A percentile compares a stretch with the other conserved stretches of the same genome.
Evolutionary conservation across 176 grass and related monocot genomes (phyloP).

Genomic region (Secale cereale): DNA sequence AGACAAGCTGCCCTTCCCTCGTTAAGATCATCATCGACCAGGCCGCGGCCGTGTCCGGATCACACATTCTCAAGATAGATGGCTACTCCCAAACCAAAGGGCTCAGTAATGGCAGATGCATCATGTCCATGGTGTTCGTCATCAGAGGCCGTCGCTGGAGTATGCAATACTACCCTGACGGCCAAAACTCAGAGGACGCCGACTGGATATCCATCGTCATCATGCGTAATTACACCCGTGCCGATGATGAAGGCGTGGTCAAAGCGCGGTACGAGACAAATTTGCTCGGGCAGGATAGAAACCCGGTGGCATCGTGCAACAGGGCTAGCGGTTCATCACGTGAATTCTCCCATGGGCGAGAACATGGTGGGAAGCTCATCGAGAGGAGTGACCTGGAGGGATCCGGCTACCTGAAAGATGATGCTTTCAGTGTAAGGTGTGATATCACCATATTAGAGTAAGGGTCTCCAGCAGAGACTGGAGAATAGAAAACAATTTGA

Average conservation of each 20-base stretch:
- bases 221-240: too few species aligned
- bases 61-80: background rate
- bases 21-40: background rate
- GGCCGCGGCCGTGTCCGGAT: background rate
- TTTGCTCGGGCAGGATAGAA: background rate
- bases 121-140: background rate
- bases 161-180: background rate
- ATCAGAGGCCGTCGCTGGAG: background rate
- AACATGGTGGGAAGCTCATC: background rate
- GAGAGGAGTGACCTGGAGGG: background rate
- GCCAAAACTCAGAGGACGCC: background rate
- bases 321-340: background rate
- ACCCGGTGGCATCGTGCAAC: background rate
- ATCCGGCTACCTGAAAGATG: background rate
- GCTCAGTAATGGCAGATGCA: background rate
- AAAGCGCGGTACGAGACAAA: background rate
- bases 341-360: background rate
- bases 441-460: background rate
- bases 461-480: background rate
- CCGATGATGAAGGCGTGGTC: background rate
- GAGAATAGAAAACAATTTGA: background rate
- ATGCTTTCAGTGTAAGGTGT: background rate
- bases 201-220: background rate
- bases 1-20: background rate
- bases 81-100: background rate